Evolutionary conservation across 2,329 filamentous ascomycete genomes (phyloP).

Genomic region (Graphilbum fragrans): DNA sequence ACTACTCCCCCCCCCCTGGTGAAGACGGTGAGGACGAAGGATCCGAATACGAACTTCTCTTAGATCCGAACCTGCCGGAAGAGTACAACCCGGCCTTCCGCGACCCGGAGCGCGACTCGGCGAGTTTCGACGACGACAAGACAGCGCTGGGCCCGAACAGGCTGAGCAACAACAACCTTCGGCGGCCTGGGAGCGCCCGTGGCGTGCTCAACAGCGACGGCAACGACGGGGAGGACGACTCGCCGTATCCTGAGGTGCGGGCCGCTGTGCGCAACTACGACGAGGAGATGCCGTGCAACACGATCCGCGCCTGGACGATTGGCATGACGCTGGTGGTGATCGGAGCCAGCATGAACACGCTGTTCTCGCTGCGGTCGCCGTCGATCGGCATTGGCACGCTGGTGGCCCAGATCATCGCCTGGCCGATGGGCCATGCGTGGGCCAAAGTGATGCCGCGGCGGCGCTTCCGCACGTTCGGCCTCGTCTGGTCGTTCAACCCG

Average conservation of each 20-base stretch:
- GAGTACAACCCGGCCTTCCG: slow-evolving; percentile 22
- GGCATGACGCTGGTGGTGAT: slow-evolving; percentile 43
- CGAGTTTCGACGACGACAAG: slow-evolving; percentile 8
- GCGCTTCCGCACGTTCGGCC: slow-evolving; percentile 38
- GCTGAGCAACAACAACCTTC: no score
- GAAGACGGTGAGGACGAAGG: slow-evolving; percentile 30
- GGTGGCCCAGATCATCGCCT: slow-evolving; percentile 52
- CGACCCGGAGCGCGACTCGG: slow-evolving; percentile 9
- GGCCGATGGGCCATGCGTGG: slow-evolving; percentile 51
- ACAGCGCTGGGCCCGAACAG: background rate
- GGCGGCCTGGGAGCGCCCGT: no score
- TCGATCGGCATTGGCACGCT: slow-evolving; percentile 48
- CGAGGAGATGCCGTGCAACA: slow-evolving; percentile 54
- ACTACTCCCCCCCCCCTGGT: slow-evolving; percentile 12
- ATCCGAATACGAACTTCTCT: slow-evolving; percentile 42
- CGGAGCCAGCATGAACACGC: slow-evolving; percentile 49
- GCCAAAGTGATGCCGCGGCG: slow-evolving; percentile 38
- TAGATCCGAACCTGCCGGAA: slow-evolving; percentile 38
- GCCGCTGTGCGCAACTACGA: slow-evolving; percentile 54
- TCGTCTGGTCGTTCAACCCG: slow-evolving; percentile 48
- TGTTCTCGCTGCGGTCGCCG: slow-evolving; percentile 50
- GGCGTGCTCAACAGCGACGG: slow-evolving; percentile 7
- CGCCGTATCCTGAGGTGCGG: slow-evolving; percentile 54
- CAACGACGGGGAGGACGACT: slow-evolving; percentile 35
- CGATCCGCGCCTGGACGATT: slow-evolving; percentile 52